Evolutionary conservation across 2,329 filamentous ascomycete genomes (phyloP), one percentile per base, ranked within the genome.

Genomic region (Hirsutella thompsonii): DNA sequence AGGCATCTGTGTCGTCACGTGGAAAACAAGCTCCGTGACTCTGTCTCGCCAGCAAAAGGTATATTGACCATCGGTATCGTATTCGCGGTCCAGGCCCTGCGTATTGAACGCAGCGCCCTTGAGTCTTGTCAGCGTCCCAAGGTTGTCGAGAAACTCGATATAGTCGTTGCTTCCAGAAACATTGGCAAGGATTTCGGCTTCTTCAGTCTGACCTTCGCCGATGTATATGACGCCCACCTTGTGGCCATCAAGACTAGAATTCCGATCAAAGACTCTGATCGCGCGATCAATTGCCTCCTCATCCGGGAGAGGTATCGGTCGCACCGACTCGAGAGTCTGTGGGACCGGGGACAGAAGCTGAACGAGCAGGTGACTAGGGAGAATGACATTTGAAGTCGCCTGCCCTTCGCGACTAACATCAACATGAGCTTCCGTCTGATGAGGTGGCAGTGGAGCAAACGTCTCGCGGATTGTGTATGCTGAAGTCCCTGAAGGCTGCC

Each of bases 1-100:
- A 1, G 92, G 92, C 92, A 98, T 98, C 71, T 96, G 88, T 4
- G 90, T 98, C 5, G 85, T 87, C 41, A 96, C 81, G 57, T 96
- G 92, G 61, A 93, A 98, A 23, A 96, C 82, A 36, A 98, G 84
- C 58, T 96, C 92, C 5, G 89, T 92, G 43, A 95, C 87, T 35
- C 89, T 76, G 57, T 96, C 92, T 45, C 89, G 83, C 89, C 92
- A 98, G 53, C 86, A 90, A 55, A 90, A 89, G 0, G 89, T 87
- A 58, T 83, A 87, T 53, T 89, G 76, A 26, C 92, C 92, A 58
- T 98, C 92, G 2, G 71, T 70, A 52, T 90, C 81, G 49, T 80
- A 74, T 46, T 78, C 71, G 23, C 79, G 77, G 57, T 96, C 89
- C 20, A 98, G 67, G 3, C 92, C 92, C 54, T 95, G 90, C 0